Base-by-base conservation (phyloP, 495 filamentous ascomycete genomes). In the Aspergillus bridgeri region DNA sequence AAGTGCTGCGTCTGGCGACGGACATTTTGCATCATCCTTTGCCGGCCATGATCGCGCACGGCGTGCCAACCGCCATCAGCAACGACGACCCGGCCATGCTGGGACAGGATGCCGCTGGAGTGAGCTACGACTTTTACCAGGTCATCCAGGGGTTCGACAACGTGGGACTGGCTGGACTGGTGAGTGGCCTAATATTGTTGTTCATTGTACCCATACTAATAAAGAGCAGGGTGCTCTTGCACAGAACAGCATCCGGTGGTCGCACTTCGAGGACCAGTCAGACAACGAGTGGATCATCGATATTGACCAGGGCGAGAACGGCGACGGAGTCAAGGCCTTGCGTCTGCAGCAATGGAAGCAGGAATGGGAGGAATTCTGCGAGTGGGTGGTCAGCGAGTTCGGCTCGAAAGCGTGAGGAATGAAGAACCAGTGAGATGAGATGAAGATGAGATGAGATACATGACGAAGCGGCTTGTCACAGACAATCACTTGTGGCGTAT, bases 71-170 rank as follows among this genome's bases (percentile, higher is more conserved):
- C 9, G 57, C 63, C 7, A 60, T 65, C 47, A 60, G 63, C 42
- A 65, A 65, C 47, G 63, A 65, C 42, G 63, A 65, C 47, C 63
- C 63, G 3, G 60, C 63, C 5, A 60, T 65, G 29, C 57, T 65
- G 0, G 63, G 63, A 2, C 60, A 65, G 33, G 51, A 60, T n/a
- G 49, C 33, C 1, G 54, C 57, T 3, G 63, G 63, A 0, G 29
- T 65, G 27, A 65, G 57, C 21, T 60, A 62, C 29, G 63, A 65
- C 52, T 65, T 65, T 15, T 65, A 60, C 27, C 53, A 62, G 43
- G 42, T 54, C 7, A 58, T 65, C n/a, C 63, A 65, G 17, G 63
- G 20, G 0, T 62, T 65, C n/a, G 63, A 65, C 8, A 65, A 62
- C 24, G 24, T 62, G 9, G 63, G 63, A 15, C 49, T 65, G 0